Percentiles rank a stretch among this genome's conserved stretches.
Conservation (phyloP, 805 yeast species). For the Trichomonascus vanleenenianus region DNA sequence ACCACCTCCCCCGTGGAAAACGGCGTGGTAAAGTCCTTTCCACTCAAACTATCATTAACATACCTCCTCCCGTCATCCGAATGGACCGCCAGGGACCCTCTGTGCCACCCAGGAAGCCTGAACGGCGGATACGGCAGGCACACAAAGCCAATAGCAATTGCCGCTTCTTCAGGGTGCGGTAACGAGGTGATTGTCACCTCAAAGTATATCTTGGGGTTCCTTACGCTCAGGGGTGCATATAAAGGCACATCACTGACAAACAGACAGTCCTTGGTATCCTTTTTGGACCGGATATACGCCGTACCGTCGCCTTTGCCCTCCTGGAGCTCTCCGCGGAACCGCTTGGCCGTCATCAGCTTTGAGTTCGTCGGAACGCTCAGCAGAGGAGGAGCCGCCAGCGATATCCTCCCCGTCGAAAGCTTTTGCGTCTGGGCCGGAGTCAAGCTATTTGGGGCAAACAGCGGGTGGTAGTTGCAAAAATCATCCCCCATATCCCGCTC, state of each 20-base stretch:
- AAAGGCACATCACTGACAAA: slow-evolving; percentile 16
- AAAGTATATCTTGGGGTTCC: slow-evolving; percentile 15
- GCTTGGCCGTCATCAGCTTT: slow-evolving; percentile 7
- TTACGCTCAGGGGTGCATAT: slow-evolving; percentile 8
- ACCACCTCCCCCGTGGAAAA: slow-evolving; percentile 18
- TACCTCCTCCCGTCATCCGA: slow-evolving; percentile 24
- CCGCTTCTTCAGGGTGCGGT: slow-evolving; percentile 16
- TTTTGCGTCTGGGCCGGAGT: background rate
- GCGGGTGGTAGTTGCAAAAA: slow-evolving; percentile 6
- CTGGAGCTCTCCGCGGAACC: slow-evolving; percentile 15
- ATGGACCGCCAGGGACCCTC: slow-evolving; percentile 24
- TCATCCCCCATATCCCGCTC: slow-evolving; percentile 11
- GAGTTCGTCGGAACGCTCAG: slow-evolving; percentile 5
- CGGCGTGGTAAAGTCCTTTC: slow-evolving; percentile 16
- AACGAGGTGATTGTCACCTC: slow-evolving; percentile 19
- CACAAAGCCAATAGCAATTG: slow-evolving; percentile 21
- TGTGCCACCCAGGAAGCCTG: slow-evolving; percentile 25
- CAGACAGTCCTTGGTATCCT: slow-evolving; percentile 10
- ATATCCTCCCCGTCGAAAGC: background rate
- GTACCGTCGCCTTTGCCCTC: slow-evolving; percentile 13
- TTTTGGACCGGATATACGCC: slow-evolving; percentile 11
- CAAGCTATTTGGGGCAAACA: slow-evolving; percentile 2
- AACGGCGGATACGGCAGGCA: slow-evolving; percentile 24
- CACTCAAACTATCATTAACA: slow-evolving; percentile 19
- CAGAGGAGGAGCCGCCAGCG: slow-evolving; percentile 11